phyloP scores from a whole-genome alignment of 441 rosid genomes.

The Flueggea neowawraea region DNA sequence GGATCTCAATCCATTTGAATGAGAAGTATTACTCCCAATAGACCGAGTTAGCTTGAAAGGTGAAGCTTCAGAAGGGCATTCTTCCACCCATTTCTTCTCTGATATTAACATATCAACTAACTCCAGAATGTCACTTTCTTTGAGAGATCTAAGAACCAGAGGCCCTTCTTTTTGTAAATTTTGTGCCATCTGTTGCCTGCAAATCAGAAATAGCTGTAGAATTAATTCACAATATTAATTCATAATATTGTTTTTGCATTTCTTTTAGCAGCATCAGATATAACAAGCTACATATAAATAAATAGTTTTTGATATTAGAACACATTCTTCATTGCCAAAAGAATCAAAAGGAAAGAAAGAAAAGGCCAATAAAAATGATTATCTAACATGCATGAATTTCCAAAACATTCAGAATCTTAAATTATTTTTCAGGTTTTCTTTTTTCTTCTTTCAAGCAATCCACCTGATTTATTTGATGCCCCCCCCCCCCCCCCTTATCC shows the following conservation, averaged over 20 bases:
- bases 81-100: slow-evolving; percentile 63
- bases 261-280: background rate
- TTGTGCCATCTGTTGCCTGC: slow-evolving; percentile 60
- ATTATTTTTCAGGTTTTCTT: background rate
- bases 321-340: too few relatives aligned
- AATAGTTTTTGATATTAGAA: background rate
- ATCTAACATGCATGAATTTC: too few relatives aligned
- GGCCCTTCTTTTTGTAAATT: slow-evolving; percentile 65
- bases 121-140: slow-evolving; percentile 36
- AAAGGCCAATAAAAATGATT: too few relatives aligned
- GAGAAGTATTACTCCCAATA: slow-evolving; percentile 15
- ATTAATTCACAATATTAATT: slow-evolving; percentile 7
- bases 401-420: too few relatives aligned
- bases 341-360: too few relatives aligned
- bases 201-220: slow-evolving; percentile 5
- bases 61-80: slow-evolving; percentile 36
- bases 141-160: slow-evolving; percentile 36
- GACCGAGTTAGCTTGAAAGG: slow-evolving; percentile 46
- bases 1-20: slow-evolving; percentile 43
- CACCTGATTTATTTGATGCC: too few relatives aligned
- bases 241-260: background rate
- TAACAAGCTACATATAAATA: background rate
- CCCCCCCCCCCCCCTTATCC: too few relatives aligned
- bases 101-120: slow-evolving; percentile 49
- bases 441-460: too few relatives aligned